These are phyloP conservation scores for Aspergillus bombycis DNA, from an alignment of 2,329 filamentous ascomycete genomes.

Conservation along the genomic window DNA sequence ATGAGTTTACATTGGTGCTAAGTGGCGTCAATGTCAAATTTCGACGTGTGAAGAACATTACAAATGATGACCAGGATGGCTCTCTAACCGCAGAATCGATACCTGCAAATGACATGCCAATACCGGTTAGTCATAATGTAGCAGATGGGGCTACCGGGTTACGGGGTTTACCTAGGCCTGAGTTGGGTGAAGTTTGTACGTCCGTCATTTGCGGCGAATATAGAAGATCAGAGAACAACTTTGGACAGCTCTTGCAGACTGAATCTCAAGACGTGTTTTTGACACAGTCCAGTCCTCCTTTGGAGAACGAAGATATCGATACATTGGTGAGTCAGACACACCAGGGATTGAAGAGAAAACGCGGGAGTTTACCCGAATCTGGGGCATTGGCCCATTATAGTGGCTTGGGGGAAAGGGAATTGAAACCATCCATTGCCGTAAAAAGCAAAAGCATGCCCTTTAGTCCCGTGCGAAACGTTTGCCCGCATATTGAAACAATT, in stretches of 20 bases:
- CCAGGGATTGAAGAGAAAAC: slow-evolving; percentile 28
- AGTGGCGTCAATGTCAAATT: slow-evolving; percentile 33
- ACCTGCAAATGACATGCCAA: not conserved
- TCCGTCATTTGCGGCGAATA: not conserved
- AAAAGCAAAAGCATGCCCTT: slow-evolving; percentile 43
- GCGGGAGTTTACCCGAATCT: slow-evolving; percentile 4
- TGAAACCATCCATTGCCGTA: slow-evolving; percentile 27
- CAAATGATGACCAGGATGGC: not conserved
- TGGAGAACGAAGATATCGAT: slow-evolving; percentile 6
- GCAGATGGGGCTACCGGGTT: not conserved
- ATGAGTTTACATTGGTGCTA: slow-evolving; percentile 35
- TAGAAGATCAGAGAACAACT: not conserved
- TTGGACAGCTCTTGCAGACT: not conserved
- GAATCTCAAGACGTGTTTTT: slow-evolving; percentile 16
- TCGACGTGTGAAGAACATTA: slow-evolving; percentile 22
- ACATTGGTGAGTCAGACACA: slow-evolving; percentile 2
- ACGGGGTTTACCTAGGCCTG: not conserved
- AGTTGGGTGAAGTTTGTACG: not conserved
- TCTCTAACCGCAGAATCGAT: not conserved
- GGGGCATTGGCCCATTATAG: not conserved
- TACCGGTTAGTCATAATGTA: not conserved
- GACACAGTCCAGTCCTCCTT: slow-evolving; percentile 21
- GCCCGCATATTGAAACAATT: slow-evolving; percentile 33
- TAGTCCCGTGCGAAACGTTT: slow-evolving; percentile 29
- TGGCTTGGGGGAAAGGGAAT: slow-evolving; percentile 10